Conservation (phyloP, 176 grass and related monocot species). For the Juncus effusus region DNA sequence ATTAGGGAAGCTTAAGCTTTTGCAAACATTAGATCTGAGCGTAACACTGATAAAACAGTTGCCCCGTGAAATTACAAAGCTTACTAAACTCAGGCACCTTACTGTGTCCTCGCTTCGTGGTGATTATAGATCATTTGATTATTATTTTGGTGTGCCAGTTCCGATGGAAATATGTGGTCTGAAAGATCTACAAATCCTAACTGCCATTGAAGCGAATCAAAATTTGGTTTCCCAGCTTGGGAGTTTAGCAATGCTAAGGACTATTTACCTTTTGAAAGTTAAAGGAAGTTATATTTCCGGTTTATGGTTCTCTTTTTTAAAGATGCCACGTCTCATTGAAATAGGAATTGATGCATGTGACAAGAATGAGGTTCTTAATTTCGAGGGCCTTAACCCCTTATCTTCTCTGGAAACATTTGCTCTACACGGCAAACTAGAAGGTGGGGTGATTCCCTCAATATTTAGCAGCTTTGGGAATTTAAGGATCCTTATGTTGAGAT, state of each 20-base stretch:
- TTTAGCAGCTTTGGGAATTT: not conserved
- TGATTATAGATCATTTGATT: conserved; percentile 7
- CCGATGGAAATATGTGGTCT: conserved; percentile 6
- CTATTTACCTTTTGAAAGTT: no score
- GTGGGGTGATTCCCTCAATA: not conserved
- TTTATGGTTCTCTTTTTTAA: conserved; percentile 35
- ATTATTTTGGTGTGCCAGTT: not conserved
- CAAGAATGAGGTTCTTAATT: not conserved
- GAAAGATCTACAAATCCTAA: conserved; percentile 26
- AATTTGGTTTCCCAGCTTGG: not conserved
- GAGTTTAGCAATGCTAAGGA: no score
- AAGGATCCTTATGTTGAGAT: conserved; percentile 23
- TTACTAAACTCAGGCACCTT: conserved; percentile 26
- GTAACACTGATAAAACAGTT: conserved; percentile 28
- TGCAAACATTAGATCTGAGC: conserved; percentile 37
- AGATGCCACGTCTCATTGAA: conserved; percentile 25
- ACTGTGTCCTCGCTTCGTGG: conserved; percentile 3
- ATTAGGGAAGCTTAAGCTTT: conserved; percentile 29
- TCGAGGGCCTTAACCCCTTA: conserved; percentile 2
- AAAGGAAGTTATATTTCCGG: no score
- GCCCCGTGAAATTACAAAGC: conserved; percentile 20
- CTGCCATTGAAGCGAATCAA: conserved; percentile 11
- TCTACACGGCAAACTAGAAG: conserved; percentile 31
- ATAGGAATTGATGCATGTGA: conserved; percentile 16
- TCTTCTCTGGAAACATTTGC: conserved; percentile 26